phyloP scores from a whole-genome alignment of 2,329 filamentous ascomycete species.

The Clarireedia sp. region DNA sequence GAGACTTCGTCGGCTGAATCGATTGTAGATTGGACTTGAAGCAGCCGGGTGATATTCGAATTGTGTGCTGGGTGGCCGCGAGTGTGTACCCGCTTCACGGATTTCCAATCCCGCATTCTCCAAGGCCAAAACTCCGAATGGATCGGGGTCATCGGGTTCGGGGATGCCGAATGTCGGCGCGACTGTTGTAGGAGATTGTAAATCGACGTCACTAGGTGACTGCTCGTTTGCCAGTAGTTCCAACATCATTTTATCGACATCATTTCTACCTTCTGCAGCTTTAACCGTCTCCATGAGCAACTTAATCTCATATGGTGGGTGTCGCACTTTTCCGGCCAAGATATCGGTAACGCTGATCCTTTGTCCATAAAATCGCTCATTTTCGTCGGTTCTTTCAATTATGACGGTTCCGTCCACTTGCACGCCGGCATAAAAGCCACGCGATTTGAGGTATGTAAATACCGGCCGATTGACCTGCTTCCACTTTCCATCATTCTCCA shows the following conservation, averaged over 20 bases:
- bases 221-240: slow-evolving; percentile 56
- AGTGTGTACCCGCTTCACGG: slow-evolving; percentile 73
- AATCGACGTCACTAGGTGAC: slow-evolving; percentile 66
- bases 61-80: slow-evolving; percentile 65
- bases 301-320: slow-evolving; percentile 33
- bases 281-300: slow-evolving; percentile 64
- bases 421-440: slow-evolving; percentile 80
- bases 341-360: slow-evolving; percentile 55
- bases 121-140: slow-evolving; percentile 83
- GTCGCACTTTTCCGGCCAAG: slow-evolving; percentile 32
- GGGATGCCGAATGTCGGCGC: slow-evolving; percentile 67
- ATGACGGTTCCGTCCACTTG: slow-evolving; percentile 82
- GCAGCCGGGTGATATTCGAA: slow-evolving; percentile 77
- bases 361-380: slow-evolving; percentile 75
- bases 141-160: slow-evolving; percentile 74
- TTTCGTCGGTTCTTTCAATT: slow-evolving; percentile 80
- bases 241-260: slow-evolving; percentile 63
- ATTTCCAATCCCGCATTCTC: slow-evolving; percentile 86
- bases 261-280: slow-evolving; percentile 73
- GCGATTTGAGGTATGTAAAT: slow-evolving; percentile 82
- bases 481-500: slow-evolving; percentile 29
- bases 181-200: slow-evolving; percentile 33
- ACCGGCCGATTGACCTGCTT: slow-evolving; percentile 58
- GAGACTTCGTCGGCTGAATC: slow-evolving; percentile 54
- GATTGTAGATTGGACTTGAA: slow-evolving; percentile 60